phyloP scores from a whole-genome alignment of 768 basidiomycete species.

The Terana coerulea region DNA sequence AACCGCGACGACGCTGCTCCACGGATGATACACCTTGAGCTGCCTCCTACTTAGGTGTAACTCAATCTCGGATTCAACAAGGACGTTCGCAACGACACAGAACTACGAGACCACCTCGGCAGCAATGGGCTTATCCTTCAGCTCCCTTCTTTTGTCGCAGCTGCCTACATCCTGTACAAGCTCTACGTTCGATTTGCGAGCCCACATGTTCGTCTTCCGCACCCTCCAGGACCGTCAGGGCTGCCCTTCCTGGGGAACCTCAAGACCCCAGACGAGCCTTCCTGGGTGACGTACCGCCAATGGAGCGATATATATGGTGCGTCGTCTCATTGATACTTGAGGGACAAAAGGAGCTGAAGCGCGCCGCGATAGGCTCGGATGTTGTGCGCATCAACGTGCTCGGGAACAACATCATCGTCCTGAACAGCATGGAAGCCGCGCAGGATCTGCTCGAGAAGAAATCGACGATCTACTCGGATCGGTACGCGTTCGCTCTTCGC shows the following conservation, averaged over 20 bases:
- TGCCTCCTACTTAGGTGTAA: too few species aligned
- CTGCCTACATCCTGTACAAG: too few species aligned
- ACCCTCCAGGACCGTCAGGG: constrained; percentile 20
- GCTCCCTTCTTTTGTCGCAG: too few species aligned
- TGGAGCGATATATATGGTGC: constrained; percentile 1
- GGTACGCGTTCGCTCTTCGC: constrained; percentile 6
- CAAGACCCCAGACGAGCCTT: background rate
- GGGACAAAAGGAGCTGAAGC: background rate
- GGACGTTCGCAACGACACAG: too few species aligned
- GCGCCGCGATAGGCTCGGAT: background rate
- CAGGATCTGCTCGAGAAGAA: constrained; percentile 33
- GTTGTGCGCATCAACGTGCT: constrained; percentile 4
- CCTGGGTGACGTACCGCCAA: background rate
- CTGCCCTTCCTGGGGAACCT: constrained; percentile 2
- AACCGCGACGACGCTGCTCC: too few species aligned
- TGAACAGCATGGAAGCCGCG: constrained; percentile 30
- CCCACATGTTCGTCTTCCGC: background rate
- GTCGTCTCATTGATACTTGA: background rate
- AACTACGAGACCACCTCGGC: too few species aligned
- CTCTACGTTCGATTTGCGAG: background rate
- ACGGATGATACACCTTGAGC: too few species aligned
- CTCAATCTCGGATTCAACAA: too few species aligned
- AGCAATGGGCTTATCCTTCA: too few species aligned
- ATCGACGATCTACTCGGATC: constrained; percentile 30
- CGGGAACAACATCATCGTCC: constrained; percentile 25